Conservation (phyloP, 352 stramenopile genomes). For the Phytophthora pluvialis region DNA sequence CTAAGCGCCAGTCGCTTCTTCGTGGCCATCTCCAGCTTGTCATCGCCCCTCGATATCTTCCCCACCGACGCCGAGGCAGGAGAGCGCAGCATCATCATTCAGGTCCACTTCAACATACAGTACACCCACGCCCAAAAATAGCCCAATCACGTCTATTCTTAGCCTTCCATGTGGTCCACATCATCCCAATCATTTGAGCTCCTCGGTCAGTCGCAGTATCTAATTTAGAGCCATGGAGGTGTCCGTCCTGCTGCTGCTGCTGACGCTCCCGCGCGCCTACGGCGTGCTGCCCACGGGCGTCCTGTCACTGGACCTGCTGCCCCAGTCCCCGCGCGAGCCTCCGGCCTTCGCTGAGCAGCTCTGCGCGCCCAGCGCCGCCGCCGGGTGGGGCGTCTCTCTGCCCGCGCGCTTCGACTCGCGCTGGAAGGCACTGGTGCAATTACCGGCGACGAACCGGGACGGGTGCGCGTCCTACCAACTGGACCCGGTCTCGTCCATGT, state of each 20-base stretch:
- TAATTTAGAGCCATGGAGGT: neutral
- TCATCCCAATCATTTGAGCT: neutral
- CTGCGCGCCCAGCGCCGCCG: slow-evolving; percentile 53
- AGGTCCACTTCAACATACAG: neutral
- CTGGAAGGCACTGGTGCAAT: slow-evolving; percentile 58
- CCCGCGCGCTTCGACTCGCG: slow-evolving; percentile 54
- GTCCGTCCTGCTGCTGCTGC: slow-evolving; percentile 20
- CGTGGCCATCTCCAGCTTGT: slow-evolving; percentile 14
- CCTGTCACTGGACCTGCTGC: slow-evolving; percentile 48
- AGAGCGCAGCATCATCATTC: slow-evolving; percentile 11
- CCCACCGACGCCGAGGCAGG: neutral
- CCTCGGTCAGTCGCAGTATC: slow-evolving; percentile 5
- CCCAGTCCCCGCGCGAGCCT: slow-evolving; percentile 23
- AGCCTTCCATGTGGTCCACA: slow-evolving; percentile 8
- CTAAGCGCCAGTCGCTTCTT: slow-evolving; percentile 33
- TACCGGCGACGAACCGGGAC: slow-evolving; percentile 41
- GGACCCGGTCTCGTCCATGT: slow-evolving; percentile 5
- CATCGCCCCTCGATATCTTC: slow-evolving; percentile 1
- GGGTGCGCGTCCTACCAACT: slow-evolving; percentile 49
- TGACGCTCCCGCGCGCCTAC: slow-evolving; percentile 22
- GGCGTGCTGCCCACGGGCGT: slow-evolving; percentile 55
- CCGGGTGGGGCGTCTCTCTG: slow-evolving; percentile 66
- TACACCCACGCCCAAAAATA: neutral
- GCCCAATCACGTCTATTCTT: neutral
- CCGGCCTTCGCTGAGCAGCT: slow-evolving; percentile 54